These are phyloP conservation scores for Coniochaeta hoffmannii DNA, from an alignment of 2,329 filamentous ascomycete genomes.

Conservation along the genomic window DNA sequence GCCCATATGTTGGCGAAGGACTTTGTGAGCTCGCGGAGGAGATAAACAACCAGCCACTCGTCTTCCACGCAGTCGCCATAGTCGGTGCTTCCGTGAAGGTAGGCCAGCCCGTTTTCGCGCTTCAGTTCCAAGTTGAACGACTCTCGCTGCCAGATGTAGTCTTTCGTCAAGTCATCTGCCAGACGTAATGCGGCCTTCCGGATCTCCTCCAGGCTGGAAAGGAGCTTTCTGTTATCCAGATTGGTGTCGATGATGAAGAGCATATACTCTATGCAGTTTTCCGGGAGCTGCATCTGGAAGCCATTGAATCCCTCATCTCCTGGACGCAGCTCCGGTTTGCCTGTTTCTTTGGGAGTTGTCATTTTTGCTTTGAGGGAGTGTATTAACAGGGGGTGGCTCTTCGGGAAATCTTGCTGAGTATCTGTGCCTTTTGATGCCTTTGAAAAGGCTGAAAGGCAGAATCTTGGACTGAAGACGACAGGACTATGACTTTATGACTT, in stretches of 20 bases:
- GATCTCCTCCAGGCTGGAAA: constrained; percentile 61
- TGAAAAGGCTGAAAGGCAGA: too few species aligned
- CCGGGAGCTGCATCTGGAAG: constrained; percentile 47
- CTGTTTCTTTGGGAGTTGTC: constrained; percentile 13
- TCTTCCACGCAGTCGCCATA: constrained; percentile 95
- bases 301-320: constrained; percentile 19
- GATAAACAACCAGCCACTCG: constrained; percentile 92
- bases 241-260: constrained; percentile 62
- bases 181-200: constrained; percentile 61
- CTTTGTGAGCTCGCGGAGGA: constrained; percentile 74
- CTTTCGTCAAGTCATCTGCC: constrained; percentile 57
- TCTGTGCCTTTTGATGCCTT: too few species aligned
- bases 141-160: constrained; percentile 95
- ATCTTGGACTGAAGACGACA: too few species aligned
- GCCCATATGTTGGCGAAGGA: constrained; percentile 71
- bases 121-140: constrained; percentile 63
- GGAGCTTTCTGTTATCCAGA: constrained; percentile 37
- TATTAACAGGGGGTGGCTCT: too few species aligned
- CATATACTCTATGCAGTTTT: constrained; percentile 82
- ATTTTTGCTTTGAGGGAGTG: neutral
- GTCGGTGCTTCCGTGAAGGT: constrained; percentile 70
- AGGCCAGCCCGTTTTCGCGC: constrained; percentile 47
- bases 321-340: constrained; percentile 12
- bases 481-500: too few species aligned
- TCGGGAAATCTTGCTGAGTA: too few species aligned